Evolutionary conservation across 768 basidiomycete species (phyloP).

Genomic region (Roridomyces roridus): DNA sequence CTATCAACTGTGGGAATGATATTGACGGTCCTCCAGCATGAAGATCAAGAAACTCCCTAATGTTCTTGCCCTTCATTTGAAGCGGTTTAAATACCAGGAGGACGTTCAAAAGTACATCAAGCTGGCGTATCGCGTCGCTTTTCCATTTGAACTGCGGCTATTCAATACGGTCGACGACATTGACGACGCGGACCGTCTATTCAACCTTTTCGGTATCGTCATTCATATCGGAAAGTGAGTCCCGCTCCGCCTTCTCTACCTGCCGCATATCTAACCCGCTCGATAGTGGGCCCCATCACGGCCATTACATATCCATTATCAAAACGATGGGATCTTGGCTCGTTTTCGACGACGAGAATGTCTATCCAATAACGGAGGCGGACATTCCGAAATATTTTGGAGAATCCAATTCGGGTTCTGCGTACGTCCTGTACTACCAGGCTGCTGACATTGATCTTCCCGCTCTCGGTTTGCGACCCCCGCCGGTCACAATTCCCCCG

Average conservation of each 20-base stretch:
- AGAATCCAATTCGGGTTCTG: constrained; percentile 84
- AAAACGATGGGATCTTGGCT: constrained; percentile 87
- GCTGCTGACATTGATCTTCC: constrained; percentile 83
- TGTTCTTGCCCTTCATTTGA: constrained; percentile 92
- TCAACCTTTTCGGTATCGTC: constrained; percentile 94
- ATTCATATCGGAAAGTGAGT: constrained; percentile 99
- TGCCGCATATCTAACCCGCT: constrained; percentile 21
- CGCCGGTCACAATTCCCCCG: constrained; percentile 30
- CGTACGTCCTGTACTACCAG: constrained; percentile 98
- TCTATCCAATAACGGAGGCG: constrained; percentile 83
- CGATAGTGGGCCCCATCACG: constrained; percentile 93
- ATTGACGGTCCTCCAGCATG: constrained; percentile 66
- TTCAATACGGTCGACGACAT: constrained; percentile 98
- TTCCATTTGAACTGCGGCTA: constrained; percentile 91
- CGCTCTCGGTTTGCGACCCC: constrained; percentile 68
- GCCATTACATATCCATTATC: constrained; percentile 96
- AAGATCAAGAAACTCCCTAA: constrained; percentile 98
- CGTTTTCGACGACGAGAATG: constrained; percentile 94
- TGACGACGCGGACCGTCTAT: constrained; percentile 89
- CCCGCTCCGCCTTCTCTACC: not conserved
- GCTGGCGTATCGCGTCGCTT: constrained; percentile 94
- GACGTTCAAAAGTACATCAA: constrained; percentile 91
- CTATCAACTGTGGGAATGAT: not conserved
- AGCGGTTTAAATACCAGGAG: constrained; percentile 99
- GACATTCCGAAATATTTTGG: constrained; percentile 97